Conservation (phyloP, 768 basidiomycete species). For the Mycena polygramma region DNA sequence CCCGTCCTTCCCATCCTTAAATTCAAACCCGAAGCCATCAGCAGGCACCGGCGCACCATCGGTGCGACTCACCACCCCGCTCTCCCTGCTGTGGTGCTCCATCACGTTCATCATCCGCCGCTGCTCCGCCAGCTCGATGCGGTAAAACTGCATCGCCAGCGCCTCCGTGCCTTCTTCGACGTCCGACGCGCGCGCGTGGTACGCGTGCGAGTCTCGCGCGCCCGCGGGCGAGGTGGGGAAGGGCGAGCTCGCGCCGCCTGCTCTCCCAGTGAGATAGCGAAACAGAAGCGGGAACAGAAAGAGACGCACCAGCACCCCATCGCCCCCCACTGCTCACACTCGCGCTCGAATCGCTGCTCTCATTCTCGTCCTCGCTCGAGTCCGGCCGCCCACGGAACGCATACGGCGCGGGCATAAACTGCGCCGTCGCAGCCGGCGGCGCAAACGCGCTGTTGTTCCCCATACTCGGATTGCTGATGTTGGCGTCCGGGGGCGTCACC, state of each 20-base stretch:
- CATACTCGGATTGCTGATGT: background rate
- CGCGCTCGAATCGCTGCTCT: slow-evolving; percentile 41
- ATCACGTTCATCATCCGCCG: slow-evolving; percentile 89
- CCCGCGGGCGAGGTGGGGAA: too few species aligned
- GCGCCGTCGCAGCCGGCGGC: background rate
- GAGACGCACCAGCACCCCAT: slow-evolving; percentile 1
- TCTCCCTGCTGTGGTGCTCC: slow-evolving; percentile 88
- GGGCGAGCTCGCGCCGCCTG: too few species aligned
- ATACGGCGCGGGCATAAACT: slow-evolving; percentile 17
- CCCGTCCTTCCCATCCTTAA: too few species aligned
- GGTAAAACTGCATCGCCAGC: slow-evolving; percentile 94
- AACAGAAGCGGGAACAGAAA: background rate
- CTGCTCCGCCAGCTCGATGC: slow-evolving; percentile 93
- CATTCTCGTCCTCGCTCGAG: slow-evolving; percentile 53
- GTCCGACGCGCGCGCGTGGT: slow-evolving; percentile 47
- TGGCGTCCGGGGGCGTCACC: slow-evolving; percentile 18
- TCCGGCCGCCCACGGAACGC: slow-evolving; percentile 36
- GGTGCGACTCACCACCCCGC: slow-evolving; percentile 38
- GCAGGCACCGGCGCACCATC: too few species aligned
- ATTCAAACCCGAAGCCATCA: too few species aligned
- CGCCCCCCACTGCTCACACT: slow-evolving; percentile 1
- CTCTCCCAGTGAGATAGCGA: too few species aligned
- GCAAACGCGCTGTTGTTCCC: too few species aligned
- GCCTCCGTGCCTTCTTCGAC: slow-evolving; percentile 80
- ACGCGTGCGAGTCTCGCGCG: too few species aligned